These are phyloP conservation scores for Penicillium malachiteum DNA, from an alignment of 495 filamentous ascomycete species.

Conservation along the genomic window DNA sequence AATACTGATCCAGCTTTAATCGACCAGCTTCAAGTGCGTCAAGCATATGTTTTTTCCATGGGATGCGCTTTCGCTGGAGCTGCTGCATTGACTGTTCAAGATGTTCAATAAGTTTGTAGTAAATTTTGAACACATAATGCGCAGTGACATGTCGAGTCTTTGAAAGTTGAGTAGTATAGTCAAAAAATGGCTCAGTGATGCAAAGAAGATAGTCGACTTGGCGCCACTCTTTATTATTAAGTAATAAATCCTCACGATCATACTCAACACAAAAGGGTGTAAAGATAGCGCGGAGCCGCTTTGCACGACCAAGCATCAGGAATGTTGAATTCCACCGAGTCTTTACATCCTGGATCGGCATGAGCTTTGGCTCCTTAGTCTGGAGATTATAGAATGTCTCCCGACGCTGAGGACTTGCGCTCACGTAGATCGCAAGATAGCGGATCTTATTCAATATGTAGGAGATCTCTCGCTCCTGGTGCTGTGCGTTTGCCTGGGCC, in stretches of 20 bases:
- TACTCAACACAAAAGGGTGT: constrained; percentile 12
- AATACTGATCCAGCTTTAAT: constrained; percentile 19
- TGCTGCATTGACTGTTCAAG: constrained; percentile 2
- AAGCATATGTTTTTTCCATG: constrained; percentile 17
- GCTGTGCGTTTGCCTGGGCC: neutral
- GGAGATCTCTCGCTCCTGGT: constrained; percentile 7
- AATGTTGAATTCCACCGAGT: too few species aligned
- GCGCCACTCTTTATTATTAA: constrained; percentile 15
- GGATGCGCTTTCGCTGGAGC: constrained; percentile 4
- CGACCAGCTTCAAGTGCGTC: neutral
- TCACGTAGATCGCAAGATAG: constrained; percentile 11
- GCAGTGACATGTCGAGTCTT: constrained; percentile 17
- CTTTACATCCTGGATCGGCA: constrained; percentile 27
- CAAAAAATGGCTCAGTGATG: constrained; percentile 15
- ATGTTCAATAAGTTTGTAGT: constrained; percentile 16
- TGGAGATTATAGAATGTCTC: constrained; percentile 11
- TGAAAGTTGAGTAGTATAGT: constrained; percentile 9
- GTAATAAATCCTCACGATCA: constrained; percentile 4
- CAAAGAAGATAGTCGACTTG: constrained; percentile 24
- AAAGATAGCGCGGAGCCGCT: constrained; percentile 11
- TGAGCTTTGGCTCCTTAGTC: constrained; percentile 9
- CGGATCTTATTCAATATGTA: constrained; percentile 14
- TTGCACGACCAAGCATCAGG: constrained; percentile 21
- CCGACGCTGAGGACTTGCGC: constrained; percentile 9
- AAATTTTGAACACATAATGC: constrained; percentile 17